These are phyloP conservation scores for Theobroma grandiflorum DNA, from an alignment of 441 rosid genomes.

Conservation along the genomic window DNA sequence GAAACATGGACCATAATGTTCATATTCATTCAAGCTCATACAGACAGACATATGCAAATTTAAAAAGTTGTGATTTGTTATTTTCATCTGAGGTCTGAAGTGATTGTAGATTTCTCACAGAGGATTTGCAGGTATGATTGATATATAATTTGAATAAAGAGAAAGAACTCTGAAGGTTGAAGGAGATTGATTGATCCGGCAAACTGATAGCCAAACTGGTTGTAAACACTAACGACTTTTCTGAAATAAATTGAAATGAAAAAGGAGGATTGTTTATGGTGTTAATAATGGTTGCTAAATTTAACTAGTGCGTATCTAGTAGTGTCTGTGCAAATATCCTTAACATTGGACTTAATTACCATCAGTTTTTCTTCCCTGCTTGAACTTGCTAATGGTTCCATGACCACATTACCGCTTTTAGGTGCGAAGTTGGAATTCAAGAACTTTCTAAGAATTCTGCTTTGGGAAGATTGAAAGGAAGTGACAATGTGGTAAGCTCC, in stretches of 20 bases:
- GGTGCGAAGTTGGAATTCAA: conserved; percentile 91
- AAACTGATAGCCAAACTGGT: not conserved
- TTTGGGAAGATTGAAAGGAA: conserved; percentile 91
- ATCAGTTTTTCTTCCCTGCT: not conserved
- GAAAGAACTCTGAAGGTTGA: not conserved
- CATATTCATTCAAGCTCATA: not conserved
- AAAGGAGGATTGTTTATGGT: not conserved
- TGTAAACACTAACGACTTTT: not conserved
- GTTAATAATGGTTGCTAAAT: not conserved
- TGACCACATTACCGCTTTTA: conserved; percentile 33
- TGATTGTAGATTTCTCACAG: not conserved
- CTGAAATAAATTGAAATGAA: not conserved
- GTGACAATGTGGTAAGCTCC: conserved; percentile 83
- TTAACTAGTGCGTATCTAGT: not conserved
- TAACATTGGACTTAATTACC: not conserved
- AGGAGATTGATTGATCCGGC: not conserved
- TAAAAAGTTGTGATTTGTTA: not conserved
- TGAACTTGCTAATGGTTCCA: not conserved
- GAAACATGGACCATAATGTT: not conserved
- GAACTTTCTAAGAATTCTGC: conserved; percentile 85
- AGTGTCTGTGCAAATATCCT: conserved; percentile 1
- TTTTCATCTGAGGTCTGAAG: not conserved
- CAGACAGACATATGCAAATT: not conserved
- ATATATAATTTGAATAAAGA: not conserved
- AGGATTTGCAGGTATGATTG: not conserved